These are phyloP conservation scores for Catharanthus roseus DNA, from an alignment of 257 asterid species.

Conservation along the genomic window DNA sequence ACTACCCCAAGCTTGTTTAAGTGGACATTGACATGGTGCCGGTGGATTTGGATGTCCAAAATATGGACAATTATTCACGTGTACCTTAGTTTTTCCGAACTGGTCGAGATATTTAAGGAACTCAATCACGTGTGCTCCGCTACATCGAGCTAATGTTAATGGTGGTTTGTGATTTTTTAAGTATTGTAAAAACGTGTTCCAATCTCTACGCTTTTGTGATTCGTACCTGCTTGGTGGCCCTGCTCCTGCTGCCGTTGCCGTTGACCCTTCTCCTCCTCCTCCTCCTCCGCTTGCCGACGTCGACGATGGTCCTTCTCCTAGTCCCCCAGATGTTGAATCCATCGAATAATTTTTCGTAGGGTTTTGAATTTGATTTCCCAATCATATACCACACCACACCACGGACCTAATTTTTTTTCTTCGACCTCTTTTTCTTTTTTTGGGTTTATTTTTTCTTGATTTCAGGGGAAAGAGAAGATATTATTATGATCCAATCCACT, in stretches of 20 bases:
- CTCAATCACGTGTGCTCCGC: conserved; percentile 56
- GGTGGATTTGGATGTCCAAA: conserved; percentile 47
- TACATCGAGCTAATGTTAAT: conserved; percentile 33
- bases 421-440: background rate
- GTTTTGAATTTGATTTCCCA: background rate
- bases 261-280: background rate
- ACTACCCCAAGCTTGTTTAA: conserved; percentile 50
- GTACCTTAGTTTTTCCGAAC: conserved; percentile 49
- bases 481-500: background rate
- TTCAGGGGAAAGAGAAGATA: background rate
- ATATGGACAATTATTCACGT: conserved; percentile 36
- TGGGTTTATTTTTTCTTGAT: too few relatives aligned
- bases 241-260: conserved; percentile 11
- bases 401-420: too few relatives aligned
- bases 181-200: conserved; percentile 46
- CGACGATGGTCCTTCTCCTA: conserved; percentile 14
- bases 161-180: conserved; percentile 45
- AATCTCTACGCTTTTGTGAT: conserved; percentile 46
- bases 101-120: conserved; percentile 43
- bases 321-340: conserved; percentile 37
- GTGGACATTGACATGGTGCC: conserved; percentile 38
- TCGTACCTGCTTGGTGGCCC: conserved; percentile 39
- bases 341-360: conserved; percentile 1
- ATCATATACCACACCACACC: too few relatives aligned
- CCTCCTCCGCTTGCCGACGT: conserved; percentile 17